Conservation (phyloP, 1,284 basidiomycete genomes). For the Pseudozyma sp. region DNA sequence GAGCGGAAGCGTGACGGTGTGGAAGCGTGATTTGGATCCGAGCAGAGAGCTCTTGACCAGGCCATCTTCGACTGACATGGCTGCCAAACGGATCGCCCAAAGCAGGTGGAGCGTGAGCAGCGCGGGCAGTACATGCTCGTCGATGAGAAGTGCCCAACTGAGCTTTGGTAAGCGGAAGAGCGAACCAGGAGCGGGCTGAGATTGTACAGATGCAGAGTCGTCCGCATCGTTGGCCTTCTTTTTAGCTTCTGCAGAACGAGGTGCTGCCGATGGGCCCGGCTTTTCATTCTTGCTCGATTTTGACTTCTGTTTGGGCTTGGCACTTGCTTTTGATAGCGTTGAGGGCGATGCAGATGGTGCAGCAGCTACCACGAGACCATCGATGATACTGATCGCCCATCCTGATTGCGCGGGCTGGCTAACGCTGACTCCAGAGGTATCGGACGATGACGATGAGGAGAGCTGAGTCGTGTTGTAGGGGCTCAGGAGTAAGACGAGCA, state of each 20-base stretch:
- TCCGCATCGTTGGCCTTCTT: neutral
- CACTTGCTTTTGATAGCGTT: neutral
- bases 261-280: conserved; percentile 24
- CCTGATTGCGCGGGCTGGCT: conserved; percentile 31
- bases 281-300: neutral
- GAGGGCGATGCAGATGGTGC: conserved; percentile 14
- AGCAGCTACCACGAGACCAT: conserved; percentile 41
- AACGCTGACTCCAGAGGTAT: conserved; percentile 11
- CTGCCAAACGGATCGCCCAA: conserved; percentile 41
- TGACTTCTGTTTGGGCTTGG: neutral
- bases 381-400: conserved; percentile 44
- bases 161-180: conserved; percentile 47
- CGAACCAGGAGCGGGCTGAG: conserved; percentile 43
- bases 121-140: conserved; percentile 43
- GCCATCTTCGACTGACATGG: conserved; percentile 48
- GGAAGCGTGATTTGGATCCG: conserved; percentile 31
- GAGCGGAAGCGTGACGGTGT: conserved; percentile 34
- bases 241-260: conserved; percentile 2
- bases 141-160: conserved; percentile 42
- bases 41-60: conserved; percentile 38
- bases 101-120: conserved; percentile 42
- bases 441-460: conserved; percentile 10
- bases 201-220: conserved; percentile 10
- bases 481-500: conserved; percentile 48
- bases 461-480: conserved; percentile 40